Evolutionary conservation across 2,329 filamentous ascomycete species (phyloP).

Genomic region (Teratosphaeria destructans): DNA sequence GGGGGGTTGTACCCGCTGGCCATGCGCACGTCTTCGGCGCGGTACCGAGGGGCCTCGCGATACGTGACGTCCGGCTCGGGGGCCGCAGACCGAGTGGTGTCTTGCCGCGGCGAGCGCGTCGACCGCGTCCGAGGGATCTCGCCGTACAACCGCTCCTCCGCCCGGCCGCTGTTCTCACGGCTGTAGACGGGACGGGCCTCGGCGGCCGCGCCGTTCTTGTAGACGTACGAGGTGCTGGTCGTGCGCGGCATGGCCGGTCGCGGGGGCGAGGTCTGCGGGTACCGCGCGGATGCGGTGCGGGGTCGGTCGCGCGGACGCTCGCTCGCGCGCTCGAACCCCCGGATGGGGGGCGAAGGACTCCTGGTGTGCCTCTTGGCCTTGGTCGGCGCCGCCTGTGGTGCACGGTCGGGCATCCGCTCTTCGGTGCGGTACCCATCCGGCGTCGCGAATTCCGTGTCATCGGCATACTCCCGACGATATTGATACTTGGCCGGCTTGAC

Average conservation of each 20-base stretch:
- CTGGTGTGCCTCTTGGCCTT: constrained; percentile 10
- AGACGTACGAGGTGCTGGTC: constrained; percentile 20
- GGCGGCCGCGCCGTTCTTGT: constrained; percentile 12
- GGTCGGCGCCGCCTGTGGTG: neutral
- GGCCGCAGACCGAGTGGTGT: constrained; percentile 23
- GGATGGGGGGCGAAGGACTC: constrained; percentile 17
- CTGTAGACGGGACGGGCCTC: constrained; percentile 10
- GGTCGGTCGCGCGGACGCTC: constrained; percentile 7
- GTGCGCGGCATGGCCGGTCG: constrained; percentile 10
- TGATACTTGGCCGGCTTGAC: constrained; percentile 9
- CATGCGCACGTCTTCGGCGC: constrained; percentile 29
- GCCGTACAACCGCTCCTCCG: constrained; percentile 11
- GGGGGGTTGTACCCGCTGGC: constrained; percentile 12
- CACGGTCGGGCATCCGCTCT: constrained; percentile 8
- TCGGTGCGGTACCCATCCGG: constrained; percentile 22
- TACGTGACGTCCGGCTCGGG: constrained; percentile 14
- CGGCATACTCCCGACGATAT: constrained; percentile 19
- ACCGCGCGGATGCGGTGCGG: constrained; percentile 15
- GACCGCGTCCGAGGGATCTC: constrained; percentile 10
- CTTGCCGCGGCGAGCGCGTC: constrained; percentile 19
- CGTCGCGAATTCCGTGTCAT: constrained; percentile 22
- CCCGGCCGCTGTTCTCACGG: constrained; percentile 8
- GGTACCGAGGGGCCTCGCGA: constrained; percentile 21
- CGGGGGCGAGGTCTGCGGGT: constrained; percentile 8
- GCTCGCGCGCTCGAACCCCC: constrained; percentile 7